Base-by-base conservation (phyloP, 768 basidiomycete genomes). In the Mycena floridula region DNA sequence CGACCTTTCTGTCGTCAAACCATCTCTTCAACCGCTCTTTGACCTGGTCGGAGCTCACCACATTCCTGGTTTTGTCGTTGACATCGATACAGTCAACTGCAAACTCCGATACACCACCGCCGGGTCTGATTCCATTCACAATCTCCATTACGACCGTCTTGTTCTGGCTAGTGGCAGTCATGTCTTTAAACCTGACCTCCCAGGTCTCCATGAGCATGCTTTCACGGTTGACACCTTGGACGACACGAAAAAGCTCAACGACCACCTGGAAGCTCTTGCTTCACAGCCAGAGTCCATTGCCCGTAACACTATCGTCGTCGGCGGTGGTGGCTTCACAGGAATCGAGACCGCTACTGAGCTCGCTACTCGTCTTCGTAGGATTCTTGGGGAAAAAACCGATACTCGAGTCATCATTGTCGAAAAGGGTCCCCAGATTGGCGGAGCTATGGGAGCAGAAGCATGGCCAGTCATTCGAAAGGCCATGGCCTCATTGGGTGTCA, bases 281-380 rank as follows among this genome's bases (percentile, higher is more conserved):
- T 22, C 35, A 0, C 24, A 52, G 23, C 51, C 55, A 4, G 43
- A 48, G 16, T 47, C 49, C 7, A 37, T 45, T 36, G 47, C 53
- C 12, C 51, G 55, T 18, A 57, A 57, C 42, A 57, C 55, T 2
- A 37, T 57, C 23, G 55, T 54, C 20, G 37, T 57, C 30, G 47
- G 46, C n/a, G 53, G 53, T 3, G 53, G 53, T 15, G 51, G 53
- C 3, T 53, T 57, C 28, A 57, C 55, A 5, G 55, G 55, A 16
- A 47, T 47, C 7, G 55, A 57, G 24, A 44, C 52, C 13, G 55
- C 55, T 3, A 25, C 51, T 5, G 55, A 57, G 37, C 52, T 57
- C 49, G 53, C 53, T 5, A 25, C 9, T 6, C 48, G 55, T 4
- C 22, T 57, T 21, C 49, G 55, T 7, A 15, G 22, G 9, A 50